phyloP scores from a whole-genome alignment of 2,329 filamentous ascomycete genomes.

The Venturia nashicola region DNA sequence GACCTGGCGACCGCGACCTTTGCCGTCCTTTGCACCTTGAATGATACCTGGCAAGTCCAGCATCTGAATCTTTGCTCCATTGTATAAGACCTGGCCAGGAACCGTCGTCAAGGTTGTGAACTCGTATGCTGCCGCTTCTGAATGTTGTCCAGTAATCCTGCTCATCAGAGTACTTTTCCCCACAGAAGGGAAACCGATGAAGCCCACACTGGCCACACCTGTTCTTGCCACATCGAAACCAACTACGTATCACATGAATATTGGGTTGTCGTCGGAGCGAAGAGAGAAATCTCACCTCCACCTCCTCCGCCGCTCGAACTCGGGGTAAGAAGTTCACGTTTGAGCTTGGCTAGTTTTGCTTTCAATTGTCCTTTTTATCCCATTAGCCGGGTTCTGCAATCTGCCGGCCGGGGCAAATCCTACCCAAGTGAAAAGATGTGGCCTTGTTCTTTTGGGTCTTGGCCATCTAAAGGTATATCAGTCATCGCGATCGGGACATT shows the following conservation, averaged over 20 bases:
- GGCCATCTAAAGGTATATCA: slow-evolving; percentile 57
- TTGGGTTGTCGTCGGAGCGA: background rate
- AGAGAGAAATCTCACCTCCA: slow-evolving; percentile 38
- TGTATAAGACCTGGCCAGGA: slow-evolving; percentile 90
- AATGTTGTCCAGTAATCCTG: slow-evolving; percentile 86
- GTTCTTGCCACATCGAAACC: slow-evolving; percentile 98
- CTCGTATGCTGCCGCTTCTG: slow-evolving; percentile 93
- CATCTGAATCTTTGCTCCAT: slow-evolving; percentile 95
- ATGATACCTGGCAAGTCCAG: slow-evolving; percentile 98
- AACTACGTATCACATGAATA: slow-evolving; percentile 27
- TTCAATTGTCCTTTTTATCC: slow-evolving; percentile 61
- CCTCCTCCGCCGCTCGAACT: slow-evolving; percentile 68
- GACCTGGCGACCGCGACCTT: slow-evolving; percentile 93
- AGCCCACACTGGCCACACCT: slow-evolving; percentile 91
- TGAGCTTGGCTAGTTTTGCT: slow-evolving; percentile 95
- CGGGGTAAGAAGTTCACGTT: slow-evolving; percentile 87
- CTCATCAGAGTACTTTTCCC: slow-evolving; percentile 98
- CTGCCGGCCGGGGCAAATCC: background rate
- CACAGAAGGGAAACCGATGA: slow-evolving; percentile 96
- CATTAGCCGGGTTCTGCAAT: slow-evolving; percentile 11
- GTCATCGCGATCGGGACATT: slow-evolving; percentile 13
- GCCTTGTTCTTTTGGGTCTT: slow-evolving; percentile 96
- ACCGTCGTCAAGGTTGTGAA: slow-evolving; percentile 98
- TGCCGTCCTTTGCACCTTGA: slow-evolving; percentile 94
- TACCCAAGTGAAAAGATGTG: slow-evolving; percentile 80